phyloP scores from a whole-genome alignment of 345 rosid genomes.

The Viola odorata region DNA sequence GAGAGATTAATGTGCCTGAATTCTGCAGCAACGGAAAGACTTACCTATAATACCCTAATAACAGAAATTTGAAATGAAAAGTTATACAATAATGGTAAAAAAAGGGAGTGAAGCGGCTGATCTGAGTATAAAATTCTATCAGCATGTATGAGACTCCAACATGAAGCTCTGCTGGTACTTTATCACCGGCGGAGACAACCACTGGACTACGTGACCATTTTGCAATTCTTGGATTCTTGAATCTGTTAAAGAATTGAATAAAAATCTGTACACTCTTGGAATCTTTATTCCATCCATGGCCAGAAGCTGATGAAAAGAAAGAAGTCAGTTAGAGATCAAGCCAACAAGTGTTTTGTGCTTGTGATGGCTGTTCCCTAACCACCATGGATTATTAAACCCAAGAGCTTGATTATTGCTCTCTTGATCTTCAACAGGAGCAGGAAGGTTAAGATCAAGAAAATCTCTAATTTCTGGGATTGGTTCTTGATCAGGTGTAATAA shows the following conservation, averaged over 20 bases:
- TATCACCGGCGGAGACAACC: too few species aligned
- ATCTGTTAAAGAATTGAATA: constrained; percentile 43
- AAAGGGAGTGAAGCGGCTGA: too few species aligned
- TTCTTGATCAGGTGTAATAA: constrained; percentile 12
- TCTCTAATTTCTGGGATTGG: constrained; percentile 25
- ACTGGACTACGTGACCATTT: too few species aligned
- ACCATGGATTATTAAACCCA: constrained; percentile 50
- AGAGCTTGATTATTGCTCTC: constrained; percentile 32
- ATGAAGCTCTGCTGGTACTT: too few species aligned
- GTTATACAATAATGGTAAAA: too few species aligned
- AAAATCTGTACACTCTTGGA: constrained; percentile 36
- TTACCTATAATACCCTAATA: constrained; percentile 8
- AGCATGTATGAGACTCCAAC: too few species aligned
- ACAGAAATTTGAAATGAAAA: too few species aligned
- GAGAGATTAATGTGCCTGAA: constrained; percentile 3
- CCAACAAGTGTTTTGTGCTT: constrained; percentile 37
- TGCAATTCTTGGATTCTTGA: too few species aligned
- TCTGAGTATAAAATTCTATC: too few species aligned
- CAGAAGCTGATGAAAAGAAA: background rate
- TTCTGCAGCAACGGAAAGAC: constrained; percentile 7
- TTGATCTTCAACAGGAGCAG: constrained; percentile 44
- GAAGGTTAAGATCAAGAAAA: constrained; percentile 50
- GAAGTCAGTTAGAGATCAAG: constrained; percentile 35
- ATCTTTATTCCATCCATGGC: constrained; percentile 7
- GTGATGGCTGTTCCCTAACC: constrained; percentile 43